phyloP scores from a whole-genome alignment of 2,329 filamentous ascomycete genomes.

The Scleromitrula shiraiana region DNA sequence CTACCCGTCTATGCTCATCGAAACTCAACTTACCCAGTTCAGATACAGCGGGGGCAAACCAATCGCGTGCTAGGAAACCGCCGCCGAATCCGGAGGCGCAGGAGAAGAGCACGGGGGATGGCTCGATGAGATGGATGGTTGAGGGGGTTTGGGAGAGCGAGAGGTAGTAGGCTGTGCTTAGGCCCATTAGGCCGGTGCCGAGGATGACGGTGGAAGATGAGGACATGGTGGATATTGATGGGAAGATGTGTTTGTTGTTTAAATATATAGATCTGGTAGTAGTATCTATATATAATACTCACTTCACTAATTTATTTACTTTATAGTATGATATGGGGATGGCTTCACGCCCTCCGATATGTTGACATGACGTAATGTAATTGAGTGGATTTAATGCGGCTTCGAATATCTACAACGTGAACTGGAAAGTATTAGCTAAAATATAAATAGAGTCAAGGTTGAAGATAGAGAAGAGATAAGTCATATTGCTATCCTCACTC shows the following conservation, averaged over 20 bases:
- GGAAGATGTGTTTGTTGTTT: background rate
- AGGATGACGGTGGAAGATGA: conserved; percentile 45
- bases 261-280: background rate
- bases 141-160: conserved; percentile 38
- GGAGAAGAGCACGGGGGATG: conserved; percentile 53
- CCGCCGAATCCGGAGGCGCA: conserved; percentile 68
- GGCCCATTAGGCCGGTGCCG: conserved; percentile 62
- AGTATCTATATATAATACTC: no score
- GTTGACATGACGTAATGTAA: no score
- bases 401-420: no score
- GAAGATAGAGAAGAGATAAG: no score
- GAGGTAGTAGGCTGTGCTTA: conserved; percentile 66
- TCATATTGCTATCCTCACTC: no score
- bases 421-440: no score
- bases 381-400: no score
- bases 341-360: no score
- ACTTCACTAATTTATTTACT: no score
- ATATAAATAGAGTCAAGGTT: no score
- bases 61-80: conserved; percentile 49
- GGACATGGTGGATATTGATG: background rate
- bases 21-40: conserved; percentile 61
- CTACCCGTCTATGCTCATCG: conserved; percentile 44
- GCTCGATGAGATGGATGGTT: conserved; percentile 50
- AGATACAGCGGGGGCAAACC: conserved; percentile 37
- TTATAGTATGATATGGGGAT: no score